A percentile compares a stretch with the other conserved stretches of the same genome.
phyloP scores from a whole-genome alignment of 306 rosid species.

The Gynostemma pentaphyllum region DNA sequence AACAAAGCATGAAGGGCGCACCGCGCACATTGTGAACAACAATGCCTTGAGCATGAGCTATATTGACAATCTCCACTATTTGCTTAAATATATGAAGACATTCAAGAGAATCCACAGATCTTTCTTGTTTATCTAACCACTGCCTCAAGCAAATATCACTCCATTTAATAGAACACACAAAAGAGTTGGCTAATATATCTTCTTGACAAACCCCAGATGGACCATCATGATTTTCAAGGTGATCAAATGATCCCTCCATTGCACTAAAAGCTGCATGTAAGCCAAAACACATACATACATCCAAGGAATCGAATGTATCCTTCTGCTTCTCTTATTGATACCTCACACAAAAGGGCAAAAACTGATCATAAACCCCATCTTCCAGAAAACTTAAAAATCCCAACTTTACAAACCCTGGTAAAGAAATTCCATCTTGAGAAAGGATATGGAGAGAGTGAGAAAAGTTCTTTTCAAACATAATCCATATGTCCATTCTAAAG shows the following conservation, averaged over 20 bases:
- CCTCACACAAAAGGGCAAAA: slow-evolving; percentile 21
- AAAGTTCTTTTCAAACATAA: too few species aligned
- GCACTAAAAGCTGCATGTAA: slow-evolving; percentile 49
- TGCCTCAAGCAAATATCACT: slow-evolving; percentile 89
- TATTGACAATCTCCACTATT: slow-evolving; percentile 65
- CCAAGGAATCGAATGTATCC: slow-evolving; percentile 19
- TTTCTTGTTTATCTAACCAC: slow-evolving; percentile 79
- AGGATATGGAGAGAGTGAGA: slow-evolving; percentile 3
- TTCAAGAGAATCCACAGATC: slow-evolving; percentile 56
- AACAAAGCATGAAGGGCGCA: slow-evolving; percentile 93
- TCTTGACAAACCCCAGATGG: slow-evolving; percentile 55
- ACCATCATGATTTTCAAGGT: slow-evolving; percentile 39
- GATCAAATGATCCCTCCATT: slow-evolving; percentile 78
- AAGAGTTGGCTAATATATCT: slow-evolving; percentile 40
- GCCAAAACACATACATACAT: slow-evolving; percentile 33
- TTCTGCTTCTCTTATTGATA: slow-evolving; percentile 25
- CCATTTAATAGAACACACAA: slow-evolving; percentile 40
- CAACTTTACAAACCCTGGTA: slow-evolving; percentile 2
- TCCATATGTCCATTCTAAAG: too few species aligned
- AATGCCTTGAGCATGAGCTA: slow-evolving; percentile 80
- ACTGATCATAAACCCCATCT: slow-evolving; percentile 8
- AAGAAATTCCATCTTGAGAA: slow-evolving; percentile 20
- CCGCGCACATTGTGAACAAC: slow-evolving; percentile 87
- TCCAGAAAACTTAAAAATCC: slow-evolving; percentile 14
- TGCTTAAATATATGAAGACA: slow-evolving; percentile 85